A percentile compares a stretch with the other conserved stretches of the same genome.
phyloP scores from a whole-genome alignment of 176 grass and related monocot species.

The Eremochloa ophiuroides region DNA sequence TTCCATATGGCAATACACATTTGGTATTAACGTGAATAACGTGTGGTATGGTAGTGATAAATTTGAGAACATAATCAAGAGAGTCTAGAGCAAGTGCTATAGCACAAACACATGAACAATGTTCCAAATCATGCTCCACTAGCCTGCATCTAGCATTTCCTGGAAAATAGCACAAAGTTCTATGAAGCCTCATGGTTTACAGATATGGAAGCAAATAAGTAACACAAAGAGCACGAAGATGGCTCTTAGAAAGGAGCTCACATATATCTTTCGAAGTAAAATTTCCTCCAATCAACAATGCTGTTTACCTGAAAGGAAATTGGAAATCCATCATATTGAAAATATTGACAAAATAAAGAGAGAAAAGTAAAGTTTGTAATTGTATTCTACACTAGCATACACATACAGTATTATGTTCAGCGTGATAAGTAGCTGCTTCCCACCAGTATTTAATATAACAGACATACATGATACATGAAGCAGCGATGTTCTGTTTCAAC shows the following conservation, averaged over 20 bases:
- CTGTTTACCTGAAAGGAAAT: constrained; percentile 75
- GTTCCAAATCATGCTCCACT: background rate
- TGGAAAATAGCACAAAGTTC: background rate
- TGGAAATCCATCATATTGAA: background rate
- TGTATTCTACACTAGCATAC: background rate
- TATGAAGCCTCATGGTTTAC: background rate
- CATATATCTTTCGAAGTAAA: constrained; percentile 92
- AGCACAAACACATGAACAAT: background rate
- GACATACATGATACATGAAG: background rate
- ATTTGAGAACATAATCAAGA: background rate
- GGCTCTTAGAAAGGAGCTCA: constrained; percentile 42
- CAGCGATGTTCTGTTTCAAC: background rate
- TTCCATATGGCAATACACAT: constrained; percentile 1
- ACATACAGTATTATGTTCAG: background rate
- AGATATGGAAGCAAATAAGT: constrained; percentile 5
- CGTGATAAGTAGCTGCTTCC: background rate
- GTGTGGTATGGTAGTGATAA: background rate
- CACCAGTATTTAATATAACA: background rate
- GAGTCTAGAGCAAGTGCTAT: background rate
- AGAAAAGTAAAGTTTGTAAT: background rate
- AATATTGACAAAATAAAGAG: background rate
- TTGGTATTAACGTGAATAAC: background rate
- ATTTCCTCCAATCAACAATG: constrained; percentile 93
- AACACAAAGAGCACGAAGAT: background rate
- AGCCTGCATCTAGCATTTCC: background rate